Evolutionary conservation across 495 filamentous ascomycete genomes (phyloP).

Genomic region (Xylaria castorea): DNA sequence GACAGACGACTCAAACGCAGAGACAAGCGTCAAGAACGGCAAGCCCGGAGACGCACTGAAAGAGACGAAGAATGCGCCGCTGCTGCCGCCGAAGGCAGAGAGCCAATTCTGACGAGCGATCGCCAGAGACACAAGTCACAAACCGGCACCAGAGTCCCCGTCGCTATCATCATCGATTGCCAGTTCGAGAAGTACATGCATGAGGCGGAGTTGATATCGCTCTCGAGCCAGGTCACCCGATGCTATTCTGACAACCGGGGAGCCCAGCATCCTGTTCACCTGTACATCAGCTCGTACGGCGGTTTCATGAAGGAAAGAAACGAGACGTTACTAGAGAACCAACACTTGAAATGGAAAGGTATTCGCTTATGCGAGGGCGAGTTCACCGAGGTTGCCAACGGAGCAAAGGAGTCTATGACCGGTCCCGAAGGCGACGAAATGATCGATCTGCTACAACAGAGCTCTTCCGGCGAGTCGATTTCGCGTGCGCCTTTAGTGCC

Average conservation of each 20-base stretch:
- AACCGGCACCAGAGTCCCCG: slow-evolving; percentile 62
- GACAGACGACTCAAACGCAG: slow-evolving; percentile 74
- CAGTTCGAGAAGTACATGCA: slow-evolving; percentile 90
- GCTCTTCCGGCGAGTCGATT: slow-evolving; percentile 45
- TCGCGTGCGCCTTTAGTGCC: slow-evolving; percentile 14
- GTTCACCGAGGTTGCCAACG: slow-evolving; percentile 67
- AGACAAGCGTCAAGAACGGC: slow-evolving; percentile 71
- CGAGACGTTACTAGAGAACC: slow-evolving; percentile 70
- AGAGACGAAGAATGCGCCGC: slow-evolving; percentile 48
- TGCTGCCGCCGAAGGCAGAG: slow-evolving; percentile 50
- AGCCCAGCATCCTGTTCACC: slow-evolving; percentile 66
- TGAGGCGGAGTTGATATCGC: slow-evolving; percentile 79
- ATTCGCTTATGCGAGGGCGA: slow-evolving; percentile 73
- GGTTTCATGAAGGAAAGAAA: slow-evolving; percentile 79
- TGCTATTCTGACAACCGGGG: slow-evolving; percentile 86
- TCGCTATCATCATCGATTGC: slow-evolving; percentile 88
- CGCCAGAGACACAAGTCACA: slow-evolving; percentile 37
- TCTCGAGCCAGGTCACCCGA: slow-evolving; percentile 81
- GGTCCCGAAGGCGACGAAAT: slow-evolving; percentile 57
- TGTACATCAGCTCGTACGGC: slow-evolving; percentile 77
- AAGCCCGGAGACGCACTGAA: slow-evolving; percentile 60
- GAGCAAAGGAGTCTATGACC: slow-evolving; percentile 67
- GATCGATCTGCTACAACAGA: slow-evolving; percentile 59
- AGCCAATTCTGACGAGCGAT: slow-evolving; percentile 36
- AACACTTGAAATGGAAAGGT: slow-evolving; percentile 79